Base-by-base conservation (phyloP, 2,329 filamentous ascomycete species). In the Dactylellina leptospora region DNA sequence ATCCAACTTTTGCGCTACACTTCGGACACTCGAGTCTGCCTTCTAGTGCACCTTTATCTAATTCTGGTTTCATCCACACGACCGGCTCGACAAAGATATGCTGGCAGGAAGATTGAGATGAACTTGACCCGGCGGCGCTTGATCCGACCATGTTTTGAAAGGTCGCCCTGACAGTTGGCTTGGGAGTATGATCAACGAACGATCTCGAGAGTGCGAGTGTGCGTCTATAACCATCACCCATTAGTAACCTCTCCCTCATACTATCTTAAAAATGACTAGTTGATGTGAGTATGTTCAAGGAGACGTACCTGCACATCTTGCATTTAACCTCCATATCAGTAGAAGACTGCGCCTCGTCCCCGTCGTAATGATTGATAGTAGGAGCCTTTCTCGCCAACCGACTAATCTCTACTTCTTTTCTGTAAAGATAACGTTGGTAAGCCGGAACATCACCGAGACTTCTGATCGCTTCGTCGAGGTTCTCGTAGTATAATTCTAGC, bases 71-170 rank as follows among this genome's bases (percentile, higher is more conserved):
- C 95, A 99, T 99, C 95, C 95, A 99, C 11, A 91, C 91, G 30
- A 99, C 83, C 0, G 95, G 92, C 77, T 97, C 92, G 74, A 97
- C 81, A 80, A 97, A 97, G 79, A 93, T 86, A 80, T 97, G 93
- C 18, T 90, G 89, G 77, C 95, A 99, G 8, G 30, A 81, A 78
- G 13, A 78, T 75, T 38, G 78, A 76, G 23, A 28, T 77, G 27
- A 16, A 10, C 1, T 3, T n/a, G 44, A 28, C 3, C n/a, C 3
- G 11, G 33, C 23, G 2, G 33, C 23, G 33, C 47, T 62, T 13
- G 51, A n/a, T 3, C 38, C 45, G 6, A 8, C 44, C 3, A 63
- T 28, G 10, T 28, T 38, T 69, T 28, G 74, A 45, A 51, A 75
- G 28, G 20, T 64, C 25, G 61, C 55, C 23, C 47, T 44, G 8